Conservation (phyloP, 2,329 filamentous ascomycete genomes). For the Chrysoporthe austroafricana region DNA sequence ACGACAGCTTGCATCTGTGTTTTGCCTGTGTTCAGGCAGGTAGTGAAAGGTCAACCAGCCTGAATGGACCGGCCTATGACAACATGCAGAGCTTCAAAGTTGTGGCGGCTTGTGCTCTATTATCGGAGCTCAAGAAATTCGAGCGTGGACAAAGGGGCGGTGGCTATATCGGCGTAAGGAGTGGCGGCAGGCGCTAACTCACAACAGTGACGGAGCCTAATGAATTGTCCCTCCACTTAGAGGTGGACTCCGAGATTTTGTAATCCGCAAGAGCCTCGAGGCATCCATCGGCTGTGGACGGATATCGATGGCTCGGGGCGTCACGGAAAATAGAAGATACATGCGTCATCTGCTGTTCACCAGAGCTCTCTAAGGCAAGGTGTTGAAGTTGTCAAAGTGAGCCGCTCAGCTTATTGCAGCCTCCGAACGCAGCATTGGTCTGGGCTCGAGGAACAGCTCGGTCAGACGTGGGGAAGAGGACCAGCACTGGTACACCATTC, state of each 20-base stretch:
- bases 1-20: constrained; percentile 36
- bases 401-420: neutral
- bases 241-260: neutral
- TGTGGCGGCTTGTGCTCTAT: constrained; percentile 37
- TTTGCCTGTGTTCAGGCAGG: constrained; percentile 36
- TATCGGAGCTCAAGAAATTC: constrained; percentile 34
- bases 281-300: neutral
- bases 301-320: neutral
- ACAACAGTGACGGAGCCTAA: neutral
- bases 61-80: constrained; percentile 7
- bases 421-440: neutral
- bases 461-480: neutral
- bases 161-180: constrained; percentile 16
- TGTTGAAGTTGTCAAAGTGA: neutral
- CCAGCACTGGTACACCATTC: neutral
- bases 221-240: neutral
- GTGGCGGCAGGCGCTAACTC: neutral
- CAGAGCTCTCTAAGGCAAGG: neutral
- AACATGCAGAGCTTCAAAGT: constrained; percentile 38
- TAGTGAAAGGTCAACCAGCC: constrained; percentile 1
- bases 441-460: neutral
- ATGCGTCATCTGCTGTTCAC: neutral
- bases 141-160: constrained; percentile 10
- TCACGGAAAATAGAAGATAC: neutral
- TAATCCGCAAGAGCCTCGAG: no score